Evolutionary conservation across 768 basidiomycete genomes (phyloP).

Genomic region (Chiua virens): DNA sequence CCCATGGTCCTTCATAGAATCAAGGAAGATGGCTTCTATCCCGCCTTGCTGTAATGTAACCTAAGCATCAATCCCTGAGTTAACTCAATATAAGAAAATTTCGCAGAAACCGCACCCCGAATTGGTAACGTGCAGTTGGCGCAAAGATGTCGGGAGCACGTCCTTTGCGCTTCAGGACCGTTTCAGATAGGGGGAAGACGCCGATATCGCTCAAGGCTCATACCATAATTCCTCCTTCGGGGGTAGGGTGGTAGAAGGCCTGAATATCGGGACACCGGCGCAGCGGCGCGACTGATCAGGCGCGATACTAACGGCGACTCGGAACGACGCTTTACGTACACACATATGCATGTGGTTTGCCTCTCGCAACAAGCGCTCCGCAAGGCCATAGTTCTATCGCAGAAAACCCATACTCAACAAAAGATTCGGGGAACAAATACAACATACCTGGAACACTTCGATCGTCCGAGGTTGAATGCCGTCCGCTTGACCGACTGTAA

Average conservation of each 20-base stretch:
- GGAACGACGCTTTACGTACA: slow-evolving; percentile 38
- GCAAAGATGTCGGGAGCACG: slow-evolving; percentile 63
- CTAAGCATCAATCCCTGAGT: slow-evolving; percentile 11
- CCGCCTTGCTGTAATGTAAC: slow-evolving; percentile 40
- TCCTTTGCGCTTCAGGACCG: slow-evolving; percentile 51
- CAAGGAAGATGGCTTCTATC: slow-evolving; percentile 43
- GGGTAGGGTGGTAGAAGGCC: slow-evolving; percentile 75
- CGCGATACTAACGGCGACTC: no score
- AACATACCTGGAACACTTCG: slow-evolving; percentile 49
- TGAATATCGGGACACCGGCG: no score
- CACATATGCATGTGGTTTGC: slow-evolving; percentile 70
- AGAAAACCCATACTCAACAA: background rate
- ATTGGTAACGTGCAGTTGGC: slow-evolving; percentile 65
- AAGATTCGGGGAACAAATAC: background rate
- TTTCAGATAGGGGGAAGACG: background rate
- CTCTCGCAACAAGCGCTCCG: slow-evolving; percentile 58
- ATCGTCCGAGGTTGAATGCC: slow-evolving; percentile 56
- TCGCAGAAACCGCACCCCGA: slow-evolving; percentile 47
- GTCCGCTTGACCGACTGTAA: slow-evolving; percentile 53
- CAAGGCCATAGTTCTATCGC: slow-evolving; percentile 72
- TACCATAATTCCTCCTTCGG: slow-evolving; percentile 62
- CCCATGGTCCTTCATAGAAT: slow-evolving; percentile 35
- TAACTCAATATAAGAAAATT: background rate
- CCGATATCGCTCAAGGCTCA: background rate
- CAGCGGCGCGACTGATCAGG: background rate